Evolutionary conservation across 225 moss, liverwort and hornwort genomes (phyloP), one percentile per base, ranked within the genome.

Genomic region (Neckera pumila): DNA sequence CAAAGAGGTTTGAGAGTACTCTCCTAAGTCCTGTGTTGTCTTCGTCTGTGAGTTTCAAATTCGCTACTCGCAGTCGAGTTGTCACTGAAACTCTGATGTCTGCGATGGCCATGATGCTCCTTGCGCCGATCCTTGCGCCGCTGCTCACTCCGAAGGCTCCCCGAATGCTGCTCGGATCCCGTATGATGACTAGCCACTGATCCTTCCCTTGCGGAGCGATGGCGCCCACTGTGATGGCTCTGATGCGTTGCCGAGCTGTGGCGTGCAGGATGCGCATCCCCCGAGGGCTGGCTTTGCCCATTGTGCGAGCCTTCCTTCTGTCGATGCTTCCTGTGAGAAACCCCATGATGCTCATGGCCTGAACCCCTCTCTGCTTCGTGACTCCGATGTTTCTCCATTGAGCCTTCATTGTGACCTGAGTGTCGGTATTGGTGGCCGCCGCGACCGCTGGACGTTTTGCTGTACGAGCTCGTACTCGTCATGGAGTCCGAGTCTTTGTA

Each of bases 401-500:
- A 79, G 59, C 65, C 80, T 51, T 17, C 67, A 40, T 79, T 63
- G 33, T 43, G 87, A n/a, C 85, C 87, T 63, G 82, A 42, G 65
- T 17, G 87, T 79, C 89, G 87, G 65, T 82, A 62, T 27, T 80
- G 89, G 84, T 88, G 88, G 57, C 87, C 63, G 79, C 83, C 88
- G 79, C 57, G 86, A 61, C 73, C 71, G 62, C 80, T 89, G 71
- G 93, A 87, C 25, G 81, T 36, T 64, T 86, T 76, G 81, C 73
- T 76, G 83, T 71, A 78, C 2, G 89, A 90, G 91, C 88, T 90
- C 81, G 90, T 90, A 54, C 91, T 93, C 43, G 93, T 90, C 76
- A 90, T 71, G 15, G 93, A 84, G 61, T 91, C 84, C 20, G 81
- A 85, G 25, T 91, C 89, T 69, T 57, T 86, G 80, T 86, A 75